A percentile compares a stretch with the other conserved stretches of the same genome.
These are phyloP conservation scores for Hevea brasiliensis DNA, from an alignment of 345 rosid species.

Conservation along the genomic window DNA sequence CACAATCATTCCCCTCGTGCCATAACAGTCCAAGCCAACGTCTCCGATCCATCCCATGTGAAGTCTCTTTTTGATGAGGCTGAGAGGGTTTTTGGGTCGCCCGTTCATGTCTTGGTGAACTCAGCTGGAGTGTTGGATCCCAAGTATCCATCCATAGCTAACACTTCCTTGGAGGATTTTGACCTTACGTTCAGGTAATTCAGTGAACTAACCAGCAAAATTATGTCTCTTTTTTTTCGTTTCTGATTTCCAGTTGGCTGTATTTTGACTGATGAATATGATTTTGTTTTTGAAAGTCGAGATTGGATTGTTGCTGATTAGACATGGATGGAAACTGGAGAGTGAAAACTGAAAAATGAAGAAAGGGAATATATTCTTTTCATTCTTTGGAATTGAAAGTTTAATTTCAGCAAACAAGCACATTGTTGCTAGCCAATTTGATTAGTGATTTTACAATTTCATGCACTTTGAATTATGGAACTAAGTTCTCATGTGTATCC, in stretches of 20 bases:
- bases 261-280: background rate
- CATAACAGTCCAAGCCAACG: constrained; percentile 27
- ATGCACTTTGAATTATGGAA: background rate
- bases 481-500: background rate
- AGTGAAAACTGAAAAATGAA: background rate
- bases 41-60: constrained; percentile 39
- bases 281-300: too few species aligned
- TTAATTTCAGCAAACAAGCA: background rate
- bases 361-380: background rate
- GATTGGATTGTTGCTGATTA: background rate
- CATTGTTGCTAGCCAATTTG: background rate
- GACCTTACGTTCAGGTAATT: constrained; percentile 36
- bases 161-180: constrained; percentile 36
- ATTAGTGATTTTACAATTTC: background rate
- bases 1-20: constrained; percentile 15
- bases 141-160: constrained; percentile 34
- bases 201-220: background rate
- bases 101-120: constrained; percentile 38
- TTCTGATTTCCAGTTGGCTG: too few species aligned
- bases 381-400: background rate
- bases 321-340: background rate
- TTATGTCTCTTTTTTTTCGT: background rate
- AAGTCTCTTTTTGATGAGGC: constrained; percentile 39
- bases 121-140: constrained; percentile 37
- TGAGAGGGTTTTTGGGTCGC: constrained; percentile 33